Base-by-base conservation (phyloP, 2,329 filamentous ascomycete genomes). In the Ascochyta lentis region DNA sequence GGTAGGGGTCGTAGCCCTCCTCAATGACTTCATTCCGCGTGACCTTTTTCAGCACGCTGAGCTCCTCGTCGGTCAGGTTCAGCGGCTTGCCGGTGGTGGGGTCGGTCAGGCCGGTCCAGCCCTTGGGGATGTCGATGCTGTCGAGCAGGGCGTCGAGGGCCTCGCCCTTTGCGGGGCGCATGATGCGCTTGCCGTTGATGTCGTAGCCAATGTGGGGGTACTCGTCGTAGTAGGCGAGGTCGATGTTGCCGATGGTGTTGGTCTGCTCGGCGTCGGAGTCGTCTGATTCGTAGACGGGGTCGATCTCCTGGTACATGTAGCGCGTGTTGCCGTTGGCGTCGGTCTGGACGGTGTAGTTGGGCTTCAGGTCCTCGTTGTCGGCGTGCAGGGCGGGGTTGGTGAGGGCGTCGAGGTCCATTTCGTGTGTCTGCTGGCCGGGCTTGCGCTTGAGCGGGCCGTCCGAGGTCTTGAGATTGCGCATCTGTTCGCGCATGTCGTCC, bases 191-290 rank as follows among this genome's bases (percentile, higher is more conserved):
- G 76, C 95, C 95, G 76, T 99, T 96, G 80, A 99, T 98, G 69
- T 97, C 91, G 78, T 99, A 99, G 56, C 95, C 95, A 73, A 99
- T 97, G 75, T 99, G 95, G 46, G 95, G 95, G 74, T 97, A 99
- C 33, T 91, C 90, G 75, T 99, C 95, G 80, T 99, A 99, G 78
- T 96, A 98, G 3, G 90, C 89, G 45, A 98, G 80, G 5, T 93
- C 91, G 57, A 99, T 99, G 73, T 98, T 84, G 65, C 95, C 96
- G 68, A 99, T 97, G 0, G 95, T 98, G 78, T 99, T 99, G 47
- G 82, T 83, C 26, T 88, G 86, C 52, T 86, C 89, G 59, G 89
- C 86, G 74, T 97, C 94, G 3, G 90, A 90, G 72, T 97, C 94
- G 77, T 99, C 96, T 1, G 93, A 96, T 72, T 98, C 95, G 78